phyloP scores from a whole-genome alignment of 2,329 filamentous ascomycete genomes.

The Fonsecaea multimorphosa region DNA sequence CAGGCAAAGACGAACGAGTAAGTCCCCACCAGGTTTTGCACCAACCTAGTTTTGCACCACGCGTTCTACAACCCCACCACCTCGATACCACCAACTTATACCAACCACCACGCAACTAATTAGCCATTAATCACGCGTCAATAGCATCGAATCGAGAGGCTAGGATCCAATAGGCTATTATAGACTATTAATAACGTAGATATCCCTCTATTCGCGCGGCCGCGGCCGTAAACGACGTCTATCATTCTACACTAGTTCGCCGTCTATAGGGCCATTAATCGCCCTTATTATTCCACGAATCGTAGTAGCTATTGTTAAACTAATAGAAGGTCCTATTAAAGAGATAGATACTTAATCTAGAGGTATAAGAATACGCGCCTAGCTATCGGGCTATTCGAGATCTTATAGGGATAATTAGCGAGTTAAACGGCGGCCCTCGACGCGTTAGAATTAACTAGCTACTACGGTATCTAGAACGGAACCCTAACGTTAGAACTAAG shows the following conservation, averaged over 20 bases:
- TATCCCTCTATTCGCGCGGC: constrained; percentile 19
- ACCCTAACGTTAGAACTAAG: constrained; percentile 33
- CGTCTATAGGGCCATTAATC: constrained; percentile 7
- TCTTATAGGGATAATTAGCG: constrained; percentile 15
- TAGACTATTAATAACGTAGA: not conserved
- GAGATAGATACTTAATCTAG: constrained; percentile 26
- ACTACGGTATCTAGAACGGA: constrained; percentile 34
- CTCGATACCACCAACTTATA: not conserved
- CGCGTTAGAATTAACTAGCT: constrained; percentile 35
- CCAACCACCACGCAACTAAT: constrained; percentile 11
- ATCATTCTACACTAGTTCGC: constrained; percentile 9
- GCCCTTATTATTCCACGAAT: constrained; percentile 6
- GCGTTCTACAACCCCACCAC: not conserved
- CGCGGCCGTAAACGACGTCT: constrained; percentile 14
- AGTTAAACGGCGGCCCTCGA: not conserved
- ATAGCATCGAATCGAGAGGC: constrained; percentile 14
- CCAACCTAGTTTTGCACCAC: constrained; percentile 1
- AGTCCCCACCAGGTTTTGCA: not conserved
- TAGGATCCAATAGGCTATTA: constrained; percentile 7
- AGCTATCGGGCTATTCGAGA: constrained; percentile 20
- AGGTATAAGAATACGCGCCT: constrained; percentile 22
- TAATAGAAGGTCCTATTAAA: constrained; percentile 23
- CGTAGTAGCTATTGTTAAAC: constrained; percentile 21
- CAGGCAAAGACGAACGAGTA: no score
- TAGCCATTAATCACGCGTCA: not conserved